These are phyloP conservation scores for Tetraselmis striata DNA, from an alignment of 139 green algal species.

Conservation along the genomic window DNA sequence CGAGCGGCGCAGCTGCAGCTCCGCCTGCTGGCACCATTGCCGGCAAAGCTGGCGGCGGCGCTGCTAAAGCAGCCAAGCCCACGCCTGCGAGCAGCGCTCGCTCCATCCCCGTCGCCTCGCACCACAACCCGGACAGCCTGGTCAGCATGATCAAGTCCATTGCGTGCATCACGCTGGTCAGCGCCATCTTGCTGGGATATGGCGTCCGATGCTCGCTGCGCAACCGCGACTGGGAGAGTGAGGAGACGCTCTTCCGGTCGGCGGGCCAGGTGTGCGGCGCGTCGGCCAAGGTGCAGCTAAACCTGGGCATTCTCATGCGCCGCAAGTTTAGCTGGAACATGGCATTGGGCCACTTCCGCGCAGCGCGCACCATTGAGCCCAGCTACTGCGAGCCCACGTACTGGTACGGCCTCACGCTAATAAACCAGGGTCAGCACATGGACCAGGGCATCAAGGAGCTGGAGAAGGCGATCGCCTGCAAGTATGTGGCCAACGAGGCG, in stretches of 20 bases:
- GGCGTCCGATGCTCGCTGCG: slow-evolving; percentile 33
- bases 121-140: background rate
- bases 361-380: slow-evolving; percentile 44
- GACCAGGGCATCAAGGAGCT: slow-evolving; percentile 33
- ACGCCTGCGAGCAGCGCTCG: background rate
- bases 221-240: slow-evolving; percentile 64
- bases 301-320: slow-evolving; percentile 64
- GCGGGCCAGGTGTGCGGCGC: slow-evolving; percentile 53
- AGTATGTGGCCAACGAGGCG: slow-evolving; percentile 52
- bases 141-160: background rate
- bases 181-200: slow-evolving; percentile 23
- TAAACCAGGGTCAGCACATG: slow-evolving; percentile 8
- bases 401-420: slow-evolving; percentile 56
- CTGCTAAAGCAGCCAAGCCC: too few species aligned
- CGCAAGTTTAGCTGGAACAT: slow-evolving; percentile 25
- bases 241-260: slow-evolving; percentile 60
- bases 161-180: slow-evolving; percentile 7
- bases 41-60: too few species aligned
- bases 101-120: background rate
- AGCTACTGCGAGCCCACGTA: slow-evolving; percentile 69
- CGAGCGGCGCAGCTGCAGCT: too few species aligned
- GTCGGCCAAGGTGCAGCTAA: slow-evolving; percentile 73
- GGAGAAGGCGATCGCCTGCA: slow-evolving; percentile 50
- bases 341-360: slow-evolving; percentile 52
- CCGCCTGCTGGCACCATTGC: too few species aligned